Base-by-base conservation (phyloP, 768 basidiomycete species). In the Porphyrellus cyaneotinctus region DNA sequence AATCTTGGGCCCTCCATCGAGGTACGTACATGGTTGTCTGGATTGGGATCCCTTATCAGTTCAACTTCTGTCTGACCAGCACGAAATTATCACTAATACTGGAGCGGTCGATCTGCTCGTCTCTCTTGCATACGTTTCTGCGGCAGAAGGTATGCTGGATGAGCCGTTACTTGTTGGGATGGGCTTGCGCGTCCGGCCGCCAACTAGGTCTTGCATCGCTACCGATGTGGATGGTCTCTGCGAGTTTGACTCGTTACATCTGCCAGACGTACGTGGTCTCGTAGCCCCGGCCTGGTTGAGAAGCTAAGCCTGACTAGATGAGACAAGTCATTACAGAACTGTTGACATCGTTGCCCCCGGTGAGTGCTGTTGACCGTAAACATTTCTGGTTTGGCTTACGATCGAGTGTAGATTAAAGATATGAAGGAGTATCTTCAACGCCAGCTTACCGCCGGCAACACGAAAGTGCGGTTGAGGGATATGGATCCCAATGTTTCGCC, bases 1-100 rank as follows among this genome's bases (percentile, higher is more conserved):
- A 84, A 83, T 51, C 75, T 81, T 24, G 86, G 85, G 0, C 80
- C 83, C 6, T 85, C 84, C 10, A 74, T 88, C 18, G 85, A 88
- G 74, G 84, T 82, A 58, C 14, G 71, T 60, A 47, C 22, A 26
- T n/a, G 24, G 23, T 20, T 13, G 2, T 49, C 31, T 35, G 17
- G 10, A 9, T 28, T 6, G 18, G 8, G 14, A 41, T n/a, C 17
- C 14, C 20, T 36, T 20, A 23, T 35, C 11, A 23, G 20, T n/a
- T 17, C 22, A 28, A 41, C 9, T 44, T 6, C 2, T 17, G 15
- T 38, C 11, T 18, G 28, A 15, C n/a, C 45, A 87, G 84, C 86
- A 87, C 57, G 87, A 89, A 64, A 85, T 89, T 49, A 71, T 79
- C 18, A 78, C 78, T 51, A 87, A 87, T 56, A 74, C 83, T 0